These are phyloP conservation scores for Nemania diffusa DNA, from an alignment of 2,329 filamentous ascomycete species.

Conservation along the genomic window DNA sequence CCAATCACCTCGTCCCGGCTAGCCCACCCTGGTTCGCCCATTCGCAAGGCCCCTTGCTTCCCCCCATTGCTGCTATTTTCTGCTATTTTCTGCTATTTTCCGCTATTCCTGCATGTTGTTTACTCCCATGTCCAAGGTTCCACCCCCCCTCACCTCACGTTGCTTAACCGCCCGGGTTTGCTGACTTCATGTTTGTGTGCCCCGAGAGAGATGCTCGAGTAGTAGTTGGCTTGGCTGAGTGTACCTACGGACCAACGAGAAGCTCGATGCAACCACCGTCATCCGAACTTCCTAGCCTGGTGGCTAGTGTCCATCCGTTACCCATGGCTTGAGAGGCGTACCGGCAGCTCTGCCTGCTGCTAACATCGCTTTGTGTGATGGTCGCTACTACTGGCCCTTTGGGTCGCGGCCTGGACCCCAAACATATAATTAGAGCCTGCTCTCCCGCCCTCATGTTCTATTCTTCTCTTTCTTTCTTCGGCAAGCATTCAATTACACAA, in stretches of 20 bases:
- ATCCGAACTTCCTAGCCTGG: constrained; percentile 39
- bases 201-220: constrained; percentile 33
- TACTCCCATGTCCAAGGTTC: constrained; percentile 25
- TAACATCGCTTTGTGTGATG: constrained; percentile 37
- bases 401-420: constrained; percentile 48
- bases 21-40: constrained; percentile 42
- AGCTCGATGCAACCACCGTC: background rate
- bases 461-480: constrained; percentile 67
- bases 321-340: constrained; percentile 26
- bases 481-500: constrained; percentile 70
- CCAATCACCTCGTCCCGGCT: constrained; percentile 50
- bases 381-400: constrained; percentile 41
- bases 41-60: constrained; percentile 15
- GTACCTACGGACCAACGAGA: constrained; percentile 44
- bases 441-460: constrained; percentile 51
- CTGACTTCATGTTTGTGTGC: constrained; percentile 43
- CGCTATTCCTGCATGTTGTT: constrained; percentile 18
- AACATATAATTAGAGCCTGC: constrained; percentile 55
- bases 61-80: constrained; percentile 9
- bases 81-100: constrained; percentile 36
- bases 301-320: constrained; percentile 34
- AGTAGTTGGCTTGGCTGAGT: constrained; percentile 42
- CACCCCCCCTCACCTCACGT: constrained; percentile 41
- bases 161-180: constrained; percentile 56
- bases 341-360: constrained; percentile 42